These are phyloP conservation scores for Xylaria sp. DNA, from an alignment of 2,329 filamentous ascomycete genomes.

Conservation along the genomic window DNA sequence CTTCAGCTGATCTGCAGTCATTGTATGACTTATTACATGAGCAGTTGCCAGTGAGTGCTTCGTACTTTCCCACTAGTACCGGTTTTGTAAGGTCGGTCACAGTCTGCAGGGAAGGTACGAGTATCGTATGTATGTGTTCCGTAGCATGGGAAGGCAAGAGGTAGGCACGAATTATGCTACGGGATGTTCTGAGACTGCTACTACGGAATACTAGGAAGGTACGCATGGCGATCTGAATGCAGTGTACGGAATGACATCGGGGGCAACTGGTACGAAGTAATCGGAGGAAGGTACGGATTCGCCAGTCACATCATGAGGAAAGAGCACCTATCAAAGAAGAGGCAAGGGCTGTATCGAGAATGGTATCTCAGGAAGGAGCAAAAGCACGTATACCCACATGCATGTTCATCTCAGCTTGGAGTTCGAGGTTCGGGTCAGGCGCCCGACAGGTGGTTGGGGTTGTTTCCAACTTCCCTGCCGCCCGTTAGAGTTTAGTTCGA, in stretches of 20 bases:
- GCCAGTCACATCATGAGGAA: neutral
- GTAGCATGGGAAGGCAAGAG: no score
- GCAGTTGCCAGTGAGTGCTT: neutral
- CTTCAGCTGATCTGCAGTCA: neutral
- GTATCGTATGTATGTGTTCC: neutral
- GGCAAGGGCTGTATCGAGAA: neutral
- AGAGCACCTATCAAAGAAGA: neutral
- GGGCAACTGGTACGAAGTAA: no score
- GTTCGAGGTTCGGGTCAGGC: neutral
- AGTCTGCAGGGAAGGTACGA: neutral
- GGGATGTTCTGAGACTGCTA: no score
- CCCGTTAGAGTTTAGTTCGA: neutral
- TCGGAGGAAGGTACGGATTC: neutral
- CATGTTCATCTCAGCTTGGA: neutral
- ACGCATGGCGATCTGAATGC: no score
- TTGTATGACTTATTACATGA: neutral
- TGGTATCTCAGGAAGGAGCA: neutral
- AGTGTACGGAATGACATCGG: no score
- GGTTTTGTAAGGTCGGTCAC: neutral
- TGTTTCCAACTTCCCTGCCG: neutral
- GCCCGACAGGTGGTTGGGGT: neutral
- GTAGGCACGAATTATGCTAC: no score
- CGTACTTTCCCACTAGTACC: neutral
- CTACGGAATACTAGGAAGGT: no score
- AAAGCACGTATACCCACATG: neutral